Evolutionary conservation across 352 stramenopile genomes (phyloP).

Genomic region (Phytophthora vignae): DNA sequence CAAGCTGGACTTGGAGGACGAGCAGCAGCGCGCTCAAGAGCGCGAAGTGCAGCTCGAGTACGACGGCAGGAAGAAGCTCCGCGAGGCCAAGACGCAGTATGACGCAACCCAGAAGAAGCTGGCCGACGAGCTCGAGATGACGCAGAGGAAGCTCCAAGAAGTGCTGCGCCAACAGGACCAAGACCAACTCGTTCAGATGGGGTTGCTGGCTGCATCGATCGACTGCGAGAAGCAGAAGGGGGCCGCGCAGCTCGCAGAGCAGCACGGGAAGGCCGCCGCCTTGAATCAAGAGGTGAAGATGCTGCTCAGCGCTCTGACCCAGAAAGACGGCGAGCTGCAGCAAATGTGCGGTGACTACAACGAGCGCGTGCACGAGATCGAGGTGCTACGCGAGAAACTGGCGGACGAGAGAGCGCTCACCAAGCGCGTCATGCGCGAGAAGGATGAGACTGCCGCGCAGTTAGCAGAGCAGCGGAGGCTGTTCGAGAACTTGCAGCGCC

Average conservation of each 20-base stretch:
- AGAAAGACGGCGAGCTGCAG: slow-evolving; percentile 68
- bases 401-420: slow-evolving; percentile 41
- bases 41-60: slow-evolving; percentile 41
- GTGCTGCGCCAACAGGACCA: slow-evolving; percentile 66
- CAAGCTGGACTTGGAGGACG: slow-evolving; percentile 47
- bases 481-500: slow-evolving; percentile 62
- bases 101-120: slow-evolving; percentile 21
- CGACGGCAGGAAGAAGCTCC: slow-evolving; percentile 24
- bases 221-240: slow-evolving; percentile 55
- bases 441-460: slow-evolving; percentile 40
- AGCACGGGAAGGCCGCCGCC: slow-evolving; percentile 61
- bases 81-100: slow-evolving; percentile 17
- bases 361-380: slow-evolving; percentile 38
- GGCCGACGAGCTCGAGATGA: slow-evolving; percentile 48
- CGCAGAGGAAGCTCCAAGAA: slow-evolving; percentile 53
- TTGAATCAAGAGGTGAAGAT: slow-evolving; percentile 79
- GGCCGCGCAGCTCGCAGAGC: slow-evolving; percentile 45
- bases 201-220: slow-evolving; percentile 52
- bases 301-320: slow-evolving; percentile 61
- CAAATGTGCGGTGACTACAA: slow-evolving; percentile 41
- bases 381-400: slow-evolving; percentile 45
- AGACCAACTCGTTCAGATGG: slow-evolving; percentile 70
- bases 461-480: slow-evolving; percentile 51
- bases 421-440: slow-evolving; percentile 48
- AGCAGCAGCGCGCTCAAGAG: slow-evolving; percentile 49